Base-by-base conservation (phyloP, 257 asterid genomes). In the Verbascum thapsus region DNA sequence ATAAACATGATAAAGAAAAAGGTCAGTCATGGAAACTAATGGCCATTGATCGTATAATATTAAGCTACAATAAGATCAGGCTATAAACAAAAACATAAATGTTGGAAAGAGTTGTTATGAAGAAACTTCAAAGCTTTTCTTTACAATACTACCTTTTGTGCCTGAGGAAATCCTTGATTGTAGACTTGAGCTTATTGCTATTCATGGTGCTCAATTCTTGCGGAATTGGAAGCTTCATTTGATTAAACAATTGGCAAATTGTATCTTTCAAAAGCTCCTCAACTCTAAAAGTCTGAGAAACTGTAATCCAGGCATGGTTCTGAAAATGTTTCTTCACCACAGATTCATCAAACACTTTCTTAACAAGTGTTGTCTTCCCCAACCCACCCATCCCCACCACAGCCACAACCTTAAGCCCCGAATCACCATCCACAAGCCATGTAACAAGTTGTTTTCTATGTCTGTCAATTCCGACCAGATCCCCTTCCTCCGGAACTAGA, bases 351-450 rank as follows among this genome's bases (percentile, higher is more conserved):
- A 48, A 70, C 35, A 72, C 75, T 17, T 45, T 72, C 69, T 62
- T 76, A 6, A 72, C 72, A 45, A 76, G 44, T 8, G 77, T 71
- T 26, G 81, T 71, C 55, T 76, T 76, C 20, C 81, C 75, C 17
- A 54, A 22, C 17, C 81, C 72, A 6, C 72, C 81, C 75, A 76
- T 72, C 13, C 73, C 73, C 42, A 76, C 65, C 9, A 75, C 71
- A 6, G 74, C 68, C 32, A 75, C 22, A 18, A 56, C 69, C 10
- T 66, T 66, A 11, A 66, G 71, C 22, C 37, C 9, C 7, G 55
- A 49, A 61, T 51, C 49, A 22, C 32, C 70, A 20, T 61, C 67
- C 2, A 66, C 9, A 5, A 45, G 43, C 44, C 22, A 7, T 1
- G 40, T 30, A 18, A 53, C n/a, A 7, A 35, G 41, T 23, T 11